Evolutionary conservation across 345 rosid genomes (phyloP).

Genomic region (Abelmoschus esculentus): DNA sequence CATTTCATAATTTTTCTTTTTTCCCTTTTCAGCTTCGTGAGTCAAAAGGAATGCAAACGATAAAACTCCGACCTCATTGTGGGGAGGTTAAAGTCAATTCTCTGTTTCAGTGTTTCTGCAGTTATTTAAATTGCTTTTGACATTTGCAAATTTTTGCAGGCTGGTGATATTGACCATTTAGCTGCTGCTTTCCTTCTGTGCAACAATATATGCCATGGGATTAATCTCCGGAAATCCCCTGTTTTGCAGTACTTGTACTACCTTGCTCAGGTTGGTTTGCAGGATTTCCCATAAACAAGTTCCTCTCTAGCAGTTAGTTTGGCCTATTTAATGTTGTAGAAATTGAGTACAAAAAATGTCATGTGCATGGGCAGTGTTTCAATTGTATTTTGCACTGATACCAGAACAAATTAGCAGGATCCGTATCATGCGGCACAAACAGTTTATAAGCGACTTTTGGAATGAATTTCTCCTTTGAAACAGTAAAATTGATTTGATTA

Average conservation of each 20-base stretch:
- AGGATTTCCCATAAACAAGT: background rate
- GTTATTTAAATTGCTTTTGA: constrained; percentile 13
- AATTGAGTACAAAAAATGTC: background rate
- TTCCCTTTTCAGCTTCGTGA: constrained; percentile 43
- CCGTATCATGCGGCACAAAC: background rate
- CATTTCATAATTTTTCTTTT: background rate
- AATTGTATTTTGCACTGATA: background rate
- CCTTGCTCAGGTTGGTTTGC: constrained; percentile 43
- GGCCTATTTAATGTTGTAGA: background rate
- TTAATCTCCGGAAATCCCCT: constrained; percentile 47
- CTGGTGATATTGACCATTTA: constrained; percentile 51
- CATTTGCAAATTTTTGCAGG: constrained; percentile 24
- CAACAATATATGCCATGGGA: constrained; percentile 46
- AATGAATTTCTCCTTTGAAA: background rate
- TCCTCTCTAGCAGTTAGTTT: background rate
- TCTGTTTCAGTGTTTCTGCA: background rate
- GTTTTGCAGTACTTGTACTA: constrained; percentile 49
- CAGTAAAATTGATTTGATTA: background rate
- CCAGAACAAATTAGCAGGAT: background rate
- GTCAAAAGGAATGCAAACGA: constrained; percentile 49
- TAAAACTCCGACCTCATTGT: constrained; percentile 50
- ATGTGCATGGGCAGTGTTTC: background rate
- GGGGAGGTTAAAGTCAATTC: constrained; percentile 39
- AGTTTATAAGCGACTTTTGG: background rate
- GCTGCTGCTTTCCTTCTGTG: constrained; percentile 48